Evolutionary conservation across 768 basidiomycete genomes (phyloP).

Genomic region (Pleurotus djamor): DNA sequence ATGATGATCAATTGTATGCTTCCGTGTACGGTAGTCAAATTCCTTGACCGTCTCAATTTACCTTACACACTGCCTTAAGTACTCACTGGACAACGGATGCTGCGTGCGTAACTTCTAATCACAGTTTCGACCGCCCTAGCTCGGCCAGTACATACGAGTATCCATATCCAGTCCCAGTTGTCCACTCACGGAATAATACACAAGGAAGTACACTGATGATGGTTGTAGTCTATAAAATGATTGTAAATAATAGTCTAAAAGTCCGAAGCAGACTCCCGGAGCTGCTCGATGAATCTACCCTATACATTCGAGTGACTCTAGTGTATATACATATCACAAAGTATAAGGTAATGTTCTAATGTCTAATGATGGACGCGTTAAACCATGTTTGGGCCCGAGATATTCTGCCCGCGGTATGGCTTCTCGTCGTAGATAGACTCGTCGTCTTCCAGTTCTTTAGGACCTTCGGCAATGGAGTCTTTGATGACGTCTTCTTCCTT

Average conservation of each 20-base stretch:
- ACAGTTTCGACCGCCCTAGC: too few species aligned
- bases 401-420: background rate
- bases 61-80: too few species aligned
- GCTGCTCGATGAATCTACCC: too few species aligned
- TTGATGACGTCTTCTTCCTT: conserved; percentile 38
- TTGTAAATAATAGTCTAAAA: too few species aligned
- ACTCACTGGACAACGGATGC: too few species aligned
- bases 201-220: too few species aligned
- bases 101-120: too few species aligned
- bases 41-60: background rate
- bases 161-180: too few species aligned
- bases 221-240: too few species aligned
- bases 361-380: background rate
- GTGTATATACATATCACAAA: background rate
- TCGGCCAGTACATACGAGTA: too few species aligned
- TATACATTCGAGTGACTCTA: background rate
- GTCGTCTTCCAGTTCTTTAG: background rate
- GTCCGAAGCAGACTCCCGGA: too few species aligned
- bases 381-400: conserved; percentile 1
- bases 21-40: background rate
- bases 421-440: conserved; percentile 2
- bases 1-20: conserved; percentile 1
- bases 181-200: too few species aligned
- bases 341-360: background rate
- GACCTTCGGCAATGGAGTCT: conserved; percentile 19